Evolutionary conservation across 2,329 filamentous ascomycete genomes (phyloP).

Genomic region (Curvularia spicifera): DNA sequence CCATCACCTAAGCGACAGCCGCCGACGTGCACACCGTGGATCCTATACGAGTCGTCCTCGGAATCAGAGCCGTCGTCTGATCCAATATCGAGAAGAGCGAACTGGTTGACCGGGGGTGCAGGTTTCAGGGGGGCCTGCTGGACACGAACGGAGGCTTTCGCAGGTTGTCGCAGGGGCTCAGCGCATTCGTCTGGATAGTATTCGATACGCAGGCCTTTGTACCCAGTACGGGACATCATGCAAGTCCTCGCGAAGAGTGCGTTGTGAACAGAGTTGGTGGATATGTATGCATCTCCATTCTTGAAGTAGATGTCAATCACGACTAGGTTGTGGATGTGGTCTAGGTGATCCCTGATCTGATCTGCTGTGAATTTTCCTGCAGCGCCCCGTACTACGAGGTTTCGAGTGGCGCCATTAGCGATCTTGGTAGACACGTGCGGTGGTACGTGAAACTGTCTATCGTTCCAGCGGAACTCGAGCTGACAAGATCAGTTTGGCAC

Average conservation of each 20-base stretch:
- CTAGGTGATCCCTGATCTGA: constrained; percentile 72
- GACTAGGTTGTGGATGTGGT: constrained; percentile 81
- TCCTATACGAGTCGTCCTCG: constrained; percentile 33
- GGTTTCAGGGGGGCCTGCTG: constrained; percentile 23
- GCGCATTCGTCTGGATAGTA: constrained; percentile 77
- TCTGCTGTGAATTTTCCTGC: constrained; percentile 65
- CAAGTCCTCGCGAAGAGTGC: constrained; percentile 78
- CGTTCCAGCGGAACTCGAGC: constrained; percentile 73
- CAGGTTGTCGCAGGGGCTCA: constrained; percentile 56
- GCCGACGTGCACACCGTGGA: constrained; percentile 28
- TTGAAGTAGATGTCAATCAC: constrained; percentile 69
- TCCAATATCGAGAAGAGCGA: constrained; percentile 40
- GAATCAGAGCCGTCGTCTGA: constrained; percentile 36
- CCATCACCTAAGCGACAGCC: constrained; percentile 30
- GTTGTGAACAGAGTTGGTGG: constrained; percentile 77
- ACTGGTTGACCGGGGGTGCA: constrained; percentile 38
- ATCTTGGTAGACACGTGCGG: constrained; percentile 70
- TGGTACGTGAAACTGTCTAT: constrained; percentile 71
- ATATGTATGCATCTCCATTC: constrained; percentile 68
- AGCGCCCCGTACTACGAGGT: constrained; percentile 70
- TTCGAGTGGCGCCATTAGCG: constrained; percentile 71
- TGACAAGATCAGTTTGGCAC: constrained; percentile 43
- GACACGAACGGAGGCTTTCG: constrained; percentile 18
- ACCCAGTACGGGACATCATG: constrained; percentile 72
- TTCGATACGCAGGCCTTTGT: constrained; percentile 73